Evolutionary conservation across 805 yeast genomes (phyloP).

Genomic region (Candida jianshihensis): DNA sequence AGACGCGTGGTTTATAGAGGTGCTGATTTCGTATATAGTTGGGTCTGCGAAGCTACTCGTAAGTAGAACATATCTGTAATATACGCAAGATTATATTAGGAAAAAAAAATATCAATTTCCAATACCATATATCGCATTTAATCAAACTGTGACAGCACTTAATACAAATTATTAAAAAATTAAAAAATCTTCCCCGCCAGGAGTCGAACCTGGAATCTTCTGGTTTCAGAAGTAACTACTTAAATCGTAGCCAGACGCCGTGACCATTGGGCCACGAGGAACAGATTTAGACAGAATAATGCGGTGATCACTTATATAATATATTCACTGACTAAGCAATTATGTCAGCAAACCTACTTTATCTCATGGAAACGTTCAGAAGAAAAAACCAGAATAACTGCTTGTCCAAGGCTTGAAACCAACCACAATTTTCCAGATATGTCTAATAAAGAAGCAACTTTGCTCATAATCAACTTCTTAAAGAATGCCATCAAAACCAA

Average conservation of each 20-base stretch:
- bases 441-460: conserved; percentile 56
- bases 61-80: too few relatives aligned
- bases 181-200: conserved; percentile 28
- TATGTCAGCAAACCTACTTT: background rate
- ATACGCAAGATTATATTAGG: too few relatives aligned
- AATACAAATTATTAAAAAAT: conserved; percentile 3
- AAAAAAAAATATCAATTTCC: too few relatives aligned
- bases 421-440: conserved; percentile 5
- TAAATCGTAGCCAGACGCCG: conserved; percentile 66
- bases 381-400: background rate
- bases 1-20: too few relatives aligned
- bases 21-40: too few relatives aligned
- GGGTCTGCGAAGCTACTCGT: too few relatives aligned
- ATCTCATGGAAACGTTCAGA: background rate
- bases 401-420: background rate
- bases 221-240: conserved; percentile 34
- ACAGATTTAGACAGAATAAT: conserved; percentile 26
- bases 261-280: conserved; percentile 75
- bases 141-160: too few relatives aligned
- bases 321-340: background rate
- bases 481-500: conserved; percentile 51
- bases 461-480: conserved; percentile 69
- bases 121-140: too few relatives aligned
- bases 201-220: conserved; percentile 30
- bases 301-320: background rate